These are phyloP conservation scores for Leptodontidium sp. DNA, from an alignment of 2,329 filamentous ascomycete species.

Conservation along the genomic window DNA sequence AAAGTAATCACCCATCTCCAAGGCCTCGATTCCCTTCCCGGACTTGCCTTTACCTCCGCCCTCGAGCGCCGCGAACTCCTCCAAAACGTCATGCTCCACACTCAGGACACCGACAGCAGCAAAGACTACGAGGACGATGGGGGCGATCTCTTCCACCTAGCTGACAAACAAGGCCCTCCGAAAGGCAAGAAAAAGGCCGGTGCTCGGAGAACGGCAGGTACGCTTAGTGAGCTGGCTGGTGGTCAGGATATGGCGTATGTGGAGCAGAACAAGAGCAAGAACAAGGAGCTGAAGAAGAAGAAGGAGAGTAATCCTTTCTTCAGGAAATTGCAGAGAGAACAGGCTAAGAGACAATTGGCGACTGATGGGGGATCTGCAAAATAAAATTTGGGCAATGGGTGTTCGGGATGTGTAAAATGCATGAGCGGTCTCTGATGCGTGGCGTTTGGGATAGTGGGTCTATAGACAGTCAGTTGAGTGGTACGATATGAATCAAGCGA, in stretches of 20 bases:
- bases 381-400: neutral
- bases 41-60: slow-evolving; percentile 80
- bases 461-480: neutral
- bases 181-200: slow-evolving; percentile 60
- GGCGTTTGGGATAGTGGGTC: slow-evolving; percentile 1
- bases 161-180: slow-evolving; percentile 25
- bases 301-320: slow-evolving; percentile 67
- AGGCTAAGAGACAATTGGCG: slow-evolving; percentile 62
- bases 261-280: slow-evolving; percentile 79
- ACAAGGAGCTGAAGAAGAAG: slow-evolving; percentile 72
- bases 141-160: slow-evolving; percentile 70
- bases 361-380: slow-evolving; percentile 24
- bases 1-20: slow-evolving; percentile 97
- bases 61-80: slow-evolving; percentile 85
- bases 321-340: slow-evolving; percentile 70
- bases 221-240: slow-evolving; percentile 84
- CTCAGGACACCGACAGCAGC: slow-evolving; percentile 57
- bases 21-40: slow-evolving; percentile 85
- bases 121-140: slow-evolving; percentile 39
- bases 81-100: slow-evolving; percentile 87
- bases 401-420: neutral
- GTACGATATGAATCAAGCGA: neutral
- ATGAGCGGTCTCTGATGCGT: neutral
- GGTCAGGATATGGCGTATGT: slow-evolving; percentile 98
- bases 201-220: slow-evolving; percentile 82